phyloP scores from a whole-genome alignment of 345 rosid species.

The Firmiana major region DNA sequence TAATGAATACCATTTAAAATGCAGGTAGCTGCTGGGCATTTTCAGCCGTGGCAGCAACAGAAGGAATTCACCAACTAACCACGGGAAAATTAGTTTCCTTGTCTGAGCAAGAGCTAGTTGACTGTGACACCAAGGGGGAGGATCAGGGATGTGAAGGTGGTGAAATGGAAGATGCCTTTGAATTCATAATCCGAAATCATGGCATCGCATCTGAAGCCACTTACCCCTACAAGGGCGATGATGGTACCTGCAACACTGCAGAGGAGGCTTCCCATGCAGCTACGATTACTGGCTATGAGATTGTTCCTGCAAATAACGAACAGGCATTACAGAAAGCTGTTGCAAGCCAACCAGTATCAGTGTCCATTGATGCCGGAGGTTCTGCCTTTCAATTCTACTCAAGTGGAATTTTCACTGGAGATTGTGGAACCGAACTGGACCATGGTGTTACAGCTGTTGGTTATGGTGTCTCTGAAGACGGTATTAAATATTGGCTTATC shows the following conservation, averaged over 20 bases:
- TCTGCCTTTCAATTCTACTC: conserved; percentile 44
- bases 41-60: conserved; percentile 45
- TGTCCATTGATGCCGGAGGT: conserved; percentile 43
- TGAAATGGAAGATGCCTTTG: conserved; percentile 52
- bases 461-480: neutral
- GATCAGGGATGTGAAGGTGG: conserved; percentile 53
- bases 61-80: conserved; percentile 51
- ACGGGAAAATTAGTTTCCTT: conserved; percentile 48
- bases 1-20: neutral
- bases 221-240: conserved; percentile 42
- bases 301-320: conserved; percentile 49
- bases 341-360: conserved; percentile 54
- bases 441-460: conserved; percentile 4
- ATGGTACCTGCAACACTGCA: conserved; percentile 31
- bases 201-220: conserved; percentile 43
- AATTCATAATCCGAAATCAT: conserved; percentile 31
- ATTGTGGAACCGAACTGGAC: conserved; percentile 26
- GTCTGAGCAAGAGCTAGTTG: conserved; percentile 66
- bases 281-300: conserved; percentile 37
- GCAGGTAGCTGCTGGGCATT: conserved; percentile 14
- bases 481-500: conserved; percentile 25
- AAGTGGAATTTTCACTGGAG: conserved; percentile 43
- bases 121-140: conserved; percentile 34
- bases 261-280: conserved; percentile 13
- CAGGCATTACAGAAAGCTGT: conserved; percentile 50